These are phyloP conservation scores for Xylaria sp. DNA, from an alignment of 2,329 filamentous ascomycete genomes.

Conservation along the genomic window DNA sequence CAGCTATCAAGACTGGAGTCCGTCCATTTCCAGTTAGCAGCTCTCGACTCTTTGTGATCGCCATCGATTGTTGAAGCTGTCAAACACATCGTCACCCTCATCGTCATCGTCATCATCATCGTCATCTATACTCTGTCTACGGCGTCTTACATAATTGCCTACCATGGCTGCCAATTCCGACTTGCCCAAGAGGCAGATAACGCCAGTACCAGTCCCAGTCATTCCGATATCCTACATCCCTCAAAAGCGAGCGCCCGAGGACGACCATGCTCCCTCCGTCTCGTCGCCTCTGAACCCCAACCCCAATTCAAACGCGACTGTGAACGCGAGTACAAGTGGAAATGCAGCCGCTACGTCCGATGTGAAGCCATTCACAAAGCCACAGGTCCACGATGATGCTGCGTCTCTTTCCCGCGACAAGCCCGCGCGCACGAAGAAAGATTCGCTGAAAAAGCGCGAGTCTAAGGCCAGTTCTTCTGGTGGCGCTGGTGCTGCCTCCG, in stretches of 20 bases:
- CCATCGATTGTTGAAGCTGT: background rate
- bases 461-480: conserved; percentile 41
- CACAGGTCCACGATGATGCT: conserved; percentile 35
- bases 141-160: background rate
- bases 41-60: background rate
- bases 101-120: background rate
- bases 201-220: conserved; percentile 27
- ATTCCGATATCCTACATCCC: conserved; percentile 47
- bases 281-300: conserved; percentile 72
- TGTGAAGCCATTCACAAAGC: conserved; percentile 31
- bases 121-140: background rate
- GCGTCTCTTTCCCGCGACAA: conserved; percentile 43
- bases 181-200: conserved; percentile 28
- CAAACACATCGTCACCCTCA: background rate
- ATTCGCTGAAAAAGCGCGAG: conserved; percentile 63
- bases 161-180: conserved; percentile 31
- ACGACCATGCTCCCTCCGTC: conserved; percentile 64
- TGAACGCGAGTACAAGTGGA: conserved; percentile 37
- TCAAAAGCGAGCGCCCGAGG: conserved; percentile 62
- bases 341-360: conserved; percentile 13
- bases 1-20: background rate
- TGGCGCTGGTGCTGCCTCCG: background rate
- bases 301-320: conserved; percentile 46
- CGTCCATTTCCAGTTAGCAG: conserved; percentile 2
- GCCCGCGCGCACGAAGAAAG: conserved; percentile 54